A percentile compares a stretch with the other conserved stretches of the same genome.
phyloP scores from a whole-genome alignment of 345 rosid species.

The Mercurialis annua region DNA sequence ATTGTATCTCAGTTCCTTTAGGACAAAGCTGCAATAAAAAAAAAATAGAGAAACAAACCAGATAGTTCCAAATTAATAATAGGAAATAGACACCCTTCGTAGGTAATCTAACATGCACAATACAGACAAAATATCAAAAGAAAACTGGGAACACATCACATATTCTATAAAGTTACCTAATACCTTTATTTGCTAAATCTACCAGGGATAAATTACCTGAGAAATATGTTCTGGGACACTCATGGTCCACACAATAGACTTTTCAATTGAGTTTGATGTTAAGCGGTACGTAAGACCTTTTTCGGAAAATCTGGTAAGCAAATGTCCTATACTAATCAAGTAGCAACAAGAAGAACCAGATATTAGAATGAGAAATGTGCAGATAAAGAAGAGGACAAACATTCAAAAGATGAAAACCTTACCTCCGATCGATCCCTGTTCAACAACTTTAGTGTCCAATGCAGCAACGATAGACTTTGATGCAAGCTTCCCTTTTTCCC shows the following conservation, averaged over 20 bases:
- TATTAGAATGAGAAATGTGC: slow-evolving; percentile 13
- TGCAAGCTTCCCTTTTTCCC: slow-evolving; percentile 91
- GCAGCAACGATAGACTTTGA: slow-evolving; percentile 75
- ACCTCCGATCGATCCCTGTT: slow-evolving; percentile 83
- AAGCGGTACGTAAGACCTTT: slow-evolving; percentile 69
- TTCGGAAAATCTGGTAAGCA: slow-evolving; percentile 78
- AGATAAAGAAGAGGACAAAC: slow-evolving; percentile 1
- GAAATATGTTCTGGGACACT: slow-evolving; percentile 66
- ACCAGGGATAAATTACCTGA: slow-evolving; percentile 42
- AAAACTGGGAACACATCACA: neutral
- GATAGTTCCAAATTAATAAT: neutral
- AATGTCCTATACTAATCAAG: slow-evolving; percentile 55
- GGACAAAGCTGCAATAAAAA: slow-evolving; percentile 54
- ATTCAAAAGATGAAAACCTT: slow-evolving; percentile 14
- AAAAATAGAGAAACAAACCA: neutral
- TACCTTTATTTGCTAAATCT: neutral
- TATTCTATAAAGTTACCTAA: neutral
- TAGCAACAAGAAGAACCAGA: slow-evolving; percentile 23
- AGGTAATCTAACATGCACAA: neutral
- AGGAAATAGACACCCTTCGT: neutral
- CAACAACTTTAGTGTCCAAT: slow-evolving; percentile 79
- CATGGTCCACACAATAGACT: slow-evolving; percentile 87
- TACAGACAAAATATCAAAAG: neutral
- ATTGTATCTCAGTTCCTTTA: slow-evolving; percentile 46
- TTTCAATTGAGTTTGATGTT: slow-evolving; percentile 71